Percentiles rank a stretch among this genome's conserved stretches.
Evolutionary conservation across 371 early-diverging fungal species (phyloP).

Genomic region (Syncephalis fuscata): DNA sequence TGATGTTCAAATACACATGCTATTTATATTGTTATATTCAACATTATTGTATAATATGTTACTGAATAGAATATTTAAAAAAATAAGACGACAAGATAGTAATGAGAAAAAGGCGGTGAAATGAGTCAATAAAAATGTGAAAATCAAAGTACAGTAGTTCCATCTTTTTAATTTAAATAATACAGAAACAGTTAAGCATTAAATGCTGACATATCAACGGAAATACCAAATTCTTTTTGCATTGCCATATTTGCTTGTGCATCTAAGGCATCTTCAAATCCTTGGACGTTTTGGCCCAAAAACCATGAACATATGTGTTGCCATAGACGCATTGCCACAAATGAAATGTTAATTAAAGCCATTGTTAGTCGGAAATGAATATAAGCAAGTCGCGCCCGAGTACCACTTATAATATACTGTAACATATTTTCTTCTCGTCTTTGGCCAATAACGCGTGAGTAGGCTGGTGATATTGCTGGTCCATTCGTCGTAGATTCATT

Average conservation of each 20-base stretch:
- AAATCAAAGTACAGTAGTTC: no score
- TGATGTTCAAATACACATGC: no score
- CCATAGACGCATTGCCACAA: constrained; percentile 26
- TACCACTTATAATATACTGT: constrained; percentile 5
- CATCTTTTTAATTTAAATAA: no score
- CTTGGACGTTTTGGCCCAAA: constrained; percentile 18
- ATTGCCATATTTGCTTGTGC: constrained; percentile 34
- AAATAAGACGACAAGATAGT: no score
- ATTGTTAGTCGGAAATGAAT: constrained; percentile 35
- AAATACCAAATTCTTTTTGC: constrained; percentile 46
- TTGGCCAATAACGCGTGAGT: not conserved
- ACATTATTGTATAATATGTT: no score
- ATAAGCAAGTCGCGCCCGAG: constrained; percentile 8
- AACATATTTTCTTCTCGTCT: constrained; percentile 5
- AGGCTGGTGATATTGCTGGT: constrained; percentile 1
- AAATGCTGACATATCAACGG: constrained; percentile 44
- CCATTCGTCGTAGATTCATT: constrained; percentile 5
- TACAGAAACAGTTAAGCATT: no score
- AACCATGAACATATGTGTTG: constrained; percentile 17
- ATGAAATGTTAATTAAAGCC: constrained; percentile 36
- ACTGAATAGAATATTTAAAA: no score
- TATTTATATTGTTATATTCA: no score
- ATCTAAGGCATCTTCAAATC: constrained; percentile 58
- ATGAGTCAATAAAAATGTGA: no score
- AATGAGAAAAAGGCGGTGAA: no score